A percentile compares a stretch with the other conserved stretches of the same genome.
These are phyloP conservation scores for Thielaviopsis musarum DNA, from an alignment of 2,329 filamentous ascomycete species.

Conservation along the genomic window DNA sequence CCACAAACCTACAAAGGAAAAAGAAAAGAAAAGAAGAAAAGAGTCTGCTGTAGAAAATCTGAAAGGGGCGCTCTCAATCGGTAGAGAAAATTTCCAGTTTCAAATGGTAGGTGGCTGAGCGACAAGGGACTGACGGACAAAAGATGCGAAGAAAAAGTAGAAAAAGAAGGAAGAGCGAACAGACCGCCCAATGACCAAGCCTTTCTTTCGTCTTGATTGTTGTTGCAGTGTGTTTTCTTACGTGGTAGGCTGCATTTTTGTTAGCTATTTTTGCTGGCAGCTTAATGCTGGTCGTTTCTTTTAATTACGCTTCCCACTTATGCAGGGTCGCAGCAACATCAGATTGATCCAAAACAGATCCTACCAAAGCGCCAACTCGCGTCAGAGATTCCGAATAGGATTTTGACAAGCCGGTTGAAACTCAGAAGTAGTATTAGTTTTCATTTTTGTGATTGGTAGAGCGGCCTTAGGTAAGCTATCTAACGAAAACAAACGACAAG, in stretches of 20 bases:
- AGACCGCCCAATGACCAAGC: not conserved
- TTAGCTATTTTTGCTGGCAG: not conserved
- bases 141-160: not conserved
- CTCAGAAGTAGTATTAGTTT: too few relatives aligned
- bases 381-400: not conserved
- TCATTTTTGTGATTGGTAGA: too few relatives aligned
- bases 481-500: too few relatives aligned
- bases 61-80: slow-evolving; percentile 9
- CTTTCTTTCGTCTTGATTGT: not conserved
- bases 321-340: not conserved
- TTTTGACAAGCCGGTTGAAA: not conserved
- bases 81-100: slow-evolving; percentile 7
- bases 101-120: slow-evolving; percentile 12
- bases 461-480: too few relatives aligned
- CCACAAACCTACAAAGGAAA: not conserved
- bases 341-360: not conserved
- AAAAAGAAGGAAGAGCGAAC: not conserved
- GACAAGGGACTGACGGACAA: slow-evolving; percentile 8
- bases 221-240: not conserved
- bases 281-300: not conserved
- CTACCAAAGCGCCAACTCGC: not conserved
- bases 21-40: slow-evolving; percentile 1
- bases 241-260: not conserved
- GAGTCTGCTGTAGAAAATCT: slow-evolving; percentile 13
- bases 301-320: slow-evolving; percentile 1